Evolutionary conservation across 2,329 filamentous ascomycete genomes (phyloP).

Genomic region (Hypoxylon sp.): DNA sequence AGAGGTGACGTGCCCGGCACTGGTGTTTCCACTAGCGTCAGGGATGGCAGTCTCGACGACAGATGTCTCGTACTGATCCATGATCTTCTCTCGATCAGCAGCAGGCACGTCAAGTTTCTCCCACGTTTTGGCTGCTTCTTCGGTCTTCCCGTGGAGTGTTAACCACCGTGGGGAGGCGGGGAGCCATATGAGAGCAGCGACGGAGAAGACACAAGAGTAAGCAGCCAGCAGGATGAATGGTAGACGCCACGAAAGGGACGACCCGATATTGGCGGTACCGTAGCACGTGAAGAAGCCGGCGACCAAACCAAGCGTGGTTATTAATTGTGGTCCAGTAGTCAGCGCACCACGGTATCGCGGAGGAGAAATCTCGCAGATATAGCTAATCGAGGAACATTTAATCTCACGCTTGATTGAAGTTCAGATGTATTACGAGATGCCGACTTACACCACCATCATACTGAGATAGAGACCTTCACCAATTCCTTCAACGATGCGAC

Average conservation of each 20-base stretch:
- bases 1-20: background rate
- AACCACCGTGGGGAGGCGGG: conserved; percentile 72
- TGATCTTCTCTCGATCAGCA: conserved; percentile 37
- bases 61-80: conserved; percentile 31
- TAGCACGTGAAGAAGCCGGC: conserved; percentile 74
- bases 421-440: conserved; percentile 55
- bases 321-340: conserved; percentile 67
- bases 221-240: conserved; percentile 62
- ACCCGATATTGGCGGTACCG: conserved; percentile 60
- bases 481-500: conserved; percentile 68
- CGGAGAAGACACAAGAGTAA: conserved; percentile 54
- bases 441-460: conserved; percentile 34
- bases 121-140: conserved; percentile 60
- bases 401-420: background rate
- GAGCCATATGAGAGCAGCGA: conserved; percentile 53
- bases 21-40: conserved; percentile 27
- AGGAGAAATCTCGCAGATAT: conserved; percentile 73
- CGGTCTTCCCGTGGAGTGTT: conserved; percentile 58
- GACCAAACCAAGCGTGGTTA: conserved; percentile 66
- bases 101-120: conserved; percentile 56
- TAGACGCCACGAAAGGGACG: conserved; percentile 68
- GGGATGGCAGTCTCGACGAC: conserved; percentile 23
- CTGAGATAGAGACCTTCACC: conserved; percentile 69
- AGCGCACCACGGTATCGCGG: conserved; percentile 65
- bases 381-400: conserved; percentile 52